Conservation (phyloP, 768 basidiomycete species). For the Phanerochaete sordida region DNA sequence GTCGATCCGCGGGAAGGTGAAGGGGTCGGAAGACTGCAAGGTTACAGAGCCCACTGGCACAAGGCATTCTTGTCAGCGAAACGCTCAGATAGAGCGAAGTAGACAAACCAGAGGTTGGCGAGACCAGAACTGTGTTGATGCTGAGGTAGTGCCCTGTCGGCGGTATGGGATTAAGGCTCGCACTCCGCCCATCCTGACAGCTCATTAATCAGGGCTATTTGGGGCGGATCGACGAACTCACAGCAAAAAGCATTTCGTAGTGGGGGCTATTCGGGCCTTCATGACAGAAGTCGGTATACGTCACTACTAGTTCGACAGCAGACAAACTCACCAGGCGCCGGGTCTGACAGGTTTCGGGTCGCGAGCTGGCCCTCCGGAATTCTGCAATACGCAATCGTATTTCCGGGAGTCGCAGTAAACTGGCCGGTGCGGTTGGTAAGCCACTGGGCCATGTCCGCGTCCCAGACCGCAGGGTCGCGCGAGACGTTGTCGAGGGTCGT, state of each 20-base stretch:
- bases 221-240: constrained; percentile 16
- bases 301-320: background rate
- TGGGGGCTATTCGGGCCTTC: constrained; percentile 24
- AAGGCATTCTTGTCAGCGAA: background rate
- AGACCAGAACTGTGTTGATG: background rate
- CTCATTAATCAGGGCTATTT: background rate
- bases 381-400: constrained; percentile 26
- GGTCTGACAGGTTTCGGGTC: constrained; percentile 30
- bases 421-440: constrained; percentile 27
- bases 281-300: background rate
- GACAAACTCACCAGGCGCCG: constrained; percentile 28
- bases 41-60: constrained; percentile 8
- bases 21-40: constrained; percentile 10
- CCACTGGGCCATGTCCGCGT: constrained; percentile 20
- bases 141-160: constrained; percentile 1
- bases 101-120: constrained; percentile 5
- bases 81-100: too few relatives aligned
- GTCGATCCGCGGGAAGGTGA: constrained; percentile 13
- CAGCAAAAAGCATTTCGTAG: constrained; percentile 31
- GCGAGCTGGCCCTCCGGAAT: background rate
- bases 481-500: constrained; percentile 6
- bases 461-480: constrained; percentile 8
- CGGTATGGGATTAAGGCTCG: constrained; percentile 4
- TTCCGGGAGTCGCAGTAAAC: constrained; percentile 21
- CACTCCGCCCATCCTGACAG: constrained; percentile 13